These are phyloP conservation scores for Dalbergia oliveri DNA, from an alignment of 306 rosid genomes.

Conservation along the genomic window DNA sequence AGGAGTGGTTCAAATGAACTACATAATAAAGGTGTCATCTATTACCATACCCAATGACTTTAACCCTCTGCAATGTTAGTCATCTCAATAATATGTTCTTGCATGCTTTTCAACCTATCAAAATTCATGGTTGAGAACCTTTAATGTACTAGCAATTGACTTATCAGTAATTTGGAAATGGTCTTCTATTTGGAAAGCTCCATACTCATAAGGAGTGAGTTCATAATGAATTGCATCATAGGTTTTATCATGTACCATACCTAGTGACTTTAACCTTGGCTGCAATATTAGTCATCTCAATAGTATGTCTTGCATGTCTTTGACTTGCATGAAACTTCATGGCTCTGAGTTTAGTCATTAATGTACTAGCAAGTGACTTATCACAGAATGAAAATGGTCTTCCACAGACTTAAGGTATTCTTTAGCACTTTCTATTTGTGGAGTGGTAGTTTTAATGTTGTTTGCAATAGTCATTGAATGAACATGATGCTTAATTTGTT, in stretches of 20 bases:
- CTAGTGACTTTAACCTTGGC: background rate
- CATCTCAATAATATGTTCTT: background rate
- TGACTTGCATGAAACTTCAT: background rate
- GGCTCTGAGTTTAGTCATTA: background rate
- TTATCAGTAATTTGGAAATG: background rate
- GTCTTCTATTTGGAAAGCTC: background rate
- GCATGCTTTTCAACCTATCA: background rate
- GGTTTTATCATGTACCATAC: background rate
- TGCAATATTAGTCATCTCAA: background rate
- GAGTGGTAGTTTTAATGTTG: background rate
- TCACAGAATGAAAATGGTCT: background rate
- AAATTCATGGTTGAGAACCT: background rate
- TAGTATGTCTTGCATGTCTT: background rate
- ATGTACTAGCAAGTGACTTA: background rate
- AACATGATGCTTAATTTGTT: background rate
- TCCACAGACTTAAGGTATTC: background rate
- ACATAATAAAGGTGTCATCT: background rate
- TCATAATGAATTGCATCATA: background rate
- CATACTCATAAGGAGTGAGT: too few species aligned
- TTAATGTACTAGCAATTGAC: background rate
- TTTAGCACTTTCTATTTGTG: background rate
- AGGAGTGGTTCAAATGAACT: background rate
- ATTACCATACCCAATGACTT: background rate
- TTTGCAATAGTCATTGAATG: background rate
- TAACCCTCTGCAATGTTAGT: background rate